A percentile compares a stretch with the other conserved stretches of the same genome.
phyloP scores from a whole-genome alignment of 306 rosid species.

The Herpetospermum pedunculosum region DNA sequence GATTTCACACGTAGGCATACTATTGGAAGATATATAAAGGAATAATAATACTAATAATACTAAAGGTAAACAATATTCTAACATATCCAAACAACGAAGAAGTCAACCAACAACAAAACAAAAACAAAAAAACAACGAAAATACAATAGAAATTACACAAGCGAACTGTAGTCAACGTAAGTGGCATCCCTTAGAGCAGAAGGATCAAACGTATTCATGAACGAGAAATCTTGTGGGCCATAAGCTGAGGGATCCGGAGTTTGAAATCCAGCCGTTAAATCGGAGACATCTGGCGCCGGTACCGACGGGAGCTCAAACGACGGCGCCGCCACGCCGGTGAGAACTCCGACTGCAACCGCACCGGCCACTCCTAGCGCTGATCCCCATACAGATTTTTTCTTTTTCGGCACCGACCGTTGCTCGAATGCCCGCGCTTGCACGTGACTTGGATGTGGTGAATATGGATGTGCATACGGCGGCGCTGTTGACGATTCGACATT shows the following conservation, averaged over 20 bases:
- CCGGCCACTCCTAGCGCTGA: slow-evolving; percentile 30
- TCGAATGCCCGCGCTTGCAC: slow-evolving; percentile 13
- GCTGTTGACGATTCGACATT: slow-evolving; percentile 1
- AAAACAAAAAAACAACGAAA: neutral
- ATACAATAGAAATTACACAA: neutral
- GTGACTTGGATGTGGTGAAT: slow-evolving; percentile 17
- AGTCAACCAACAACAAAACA: too few species aligned
- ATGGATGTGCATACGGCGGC: neutral
- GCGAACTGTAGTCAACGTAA: neutral
- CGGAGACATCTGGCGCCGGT: neutral
- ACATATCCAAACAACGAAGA: too few species aligned
- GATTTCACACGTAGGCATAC: too few species aligned
- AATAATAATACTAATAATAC: too few species aligned
- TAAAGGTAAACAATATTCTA: too few species aligned
- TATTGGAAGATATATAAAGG: too few species aligned
- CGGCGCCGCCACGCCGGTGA: neutral
- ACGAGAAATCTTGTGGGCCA: neutral
- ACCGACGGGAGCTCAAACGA: neutral
- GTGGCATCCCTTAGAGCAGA: neutral
- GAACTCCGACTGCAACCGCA: neutral
- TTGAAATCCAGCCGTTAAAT: neutral
- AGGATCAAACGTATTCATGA: neutral
- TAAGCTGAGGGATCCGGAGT: neutral
- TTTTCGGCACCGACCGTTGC: neutral
- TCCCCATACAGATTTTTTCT: slow-evolving; percentile 28